A percentile compares a stretch with the other conserved stretches of the same genome.
Conservation (phyloP, 257 asterid genomes). For the Nicotiana sylvestris region DNA sequence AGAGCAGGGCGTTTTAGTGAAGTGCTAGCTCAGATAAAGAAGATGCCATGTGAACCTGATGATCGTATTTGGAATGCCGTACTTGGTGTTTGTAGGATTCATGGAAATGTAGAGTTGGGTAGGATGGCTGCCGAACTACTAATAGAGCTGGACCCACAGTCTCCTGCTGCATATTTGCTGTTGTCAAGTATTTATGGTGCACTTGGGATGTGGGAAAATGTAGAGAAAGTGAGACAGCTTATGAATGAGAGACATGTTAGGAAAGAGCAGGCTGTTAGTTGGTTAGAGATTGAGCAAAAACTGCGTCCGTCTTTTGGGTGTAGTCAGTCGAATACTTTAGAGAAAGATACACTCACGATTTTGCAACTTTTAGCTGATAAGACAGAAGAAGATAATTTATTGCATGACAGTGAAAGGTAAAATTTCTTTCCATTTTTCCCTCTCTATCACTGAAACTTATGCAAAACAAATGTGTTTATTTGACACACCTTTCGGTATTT, state of each 20-base stretch:
- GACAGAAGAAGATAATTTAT: slow-evolving; percentile 11
- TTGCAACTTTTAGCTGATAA: slow-evolving; percentile 38
- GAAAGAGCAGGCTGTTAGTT: slow-evolving; percentile 39
- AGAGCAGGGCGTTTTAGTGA: slow-evolving; percentile 49
- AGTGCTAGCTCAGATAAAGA: slow-evolving; percentile 39
- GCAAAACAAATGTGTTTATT: neutral
- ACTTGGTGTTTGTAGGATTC: slow-evolving; percentile 52
- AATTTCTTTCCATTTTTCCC: neutral
- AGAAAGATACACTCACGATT: slow-evolving; percentile 20
- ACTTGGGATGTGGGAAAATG: slow-evolving; percentile 58
- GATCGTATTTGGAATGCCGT: slow-evolving; percentile 58
- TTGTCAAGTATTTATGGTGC: slow-evolving; percentile 47
- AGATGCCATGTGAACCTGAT: slow-evolving; percentile 43
- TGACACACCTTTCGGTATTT: neutral
- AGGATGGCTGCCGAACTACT: slow-evolving; percentile 47
- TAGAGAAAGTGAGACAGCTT: slow-evolving; percentile 41
- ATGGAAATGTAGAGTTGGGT: slow-evolving; percentile 48
- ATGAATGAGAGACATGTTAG: slow-evolving; percentile 30
- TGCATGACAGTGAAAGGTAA: slow-evolving; percentile 26
- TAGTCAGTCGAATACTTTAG: slow-evolving; percentile 17
- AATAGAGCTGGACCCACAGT: slow-evolving; percentile 42
- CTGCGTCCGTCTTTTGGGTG: slow-evolving; percentile 24
- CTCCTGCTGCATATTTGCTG: slow-evolving; percentile 37
- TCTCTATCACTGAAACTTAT: neutral
- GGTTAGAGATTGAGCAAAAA: slow-evolving; percentile 52